Conservation (phyloP, 2,329 filamentous ascomycete genomes). For the Pseudocercospora cruenta region DNA sequence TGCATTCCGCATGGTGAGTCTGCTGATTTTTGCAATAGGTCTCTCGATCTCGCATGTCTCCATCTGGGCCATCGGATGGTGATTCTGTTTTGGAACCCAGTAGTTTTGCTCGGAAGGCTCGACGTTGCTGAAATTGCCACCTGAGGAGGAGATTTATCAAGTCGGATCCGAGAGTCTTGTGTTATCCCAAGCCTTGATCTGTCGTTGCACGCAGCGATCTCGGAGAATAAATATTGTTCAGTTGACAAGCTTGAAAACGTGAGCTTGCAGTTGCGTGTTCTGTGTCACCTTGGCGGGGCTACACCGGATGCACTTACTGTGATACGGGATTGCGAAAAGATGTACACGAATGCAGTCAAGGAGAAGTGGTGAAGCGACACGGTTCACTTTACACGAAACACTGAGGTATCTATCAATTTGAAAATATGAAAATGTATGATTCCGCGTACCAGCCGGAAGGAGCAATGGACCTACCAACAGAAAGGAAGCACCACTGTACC, state of each 20-base stretch:
- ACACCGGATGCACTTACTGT: not conserved
- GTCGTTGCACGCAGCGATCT: not conserved
- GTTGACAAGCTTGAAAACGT: not conserved
- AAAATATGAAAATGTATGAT: not conserved
- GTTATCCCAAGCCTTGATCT: no score
- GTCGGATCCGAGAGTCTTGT: no score
- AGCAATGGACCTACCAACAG: not conserved
- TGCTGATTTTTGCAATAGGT: not conserved
- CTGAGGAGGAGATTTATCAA: no score
- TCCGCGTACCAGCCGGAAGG: not conserved
- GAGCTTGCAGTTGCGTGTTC: not conserved
- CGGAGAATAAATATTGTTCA: not conserved
- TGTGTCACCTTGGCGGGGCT: not conserved
- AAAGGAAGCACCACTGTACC: no score
- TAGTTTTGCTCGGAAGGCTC: no score
- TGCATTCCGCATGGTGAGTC: constrained; percentile 12
- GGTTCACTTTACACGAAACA: not conserved
- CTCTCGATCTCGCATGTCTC: not conserved
- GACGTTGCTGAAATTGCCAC: no score
- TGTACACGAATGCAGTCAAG: no score
- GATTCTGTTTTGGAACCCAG: no score
- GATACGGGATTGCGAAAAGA: not conserved
- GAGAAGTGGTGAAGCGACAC: not conserved
- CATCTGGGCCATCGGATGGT: not conserved
- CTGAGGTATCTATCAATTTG: not conserved